phyloP scores from a whole-genome alignment of 768 basidiomycete species.

The Coprinopsis marcescibilis region DNA sequence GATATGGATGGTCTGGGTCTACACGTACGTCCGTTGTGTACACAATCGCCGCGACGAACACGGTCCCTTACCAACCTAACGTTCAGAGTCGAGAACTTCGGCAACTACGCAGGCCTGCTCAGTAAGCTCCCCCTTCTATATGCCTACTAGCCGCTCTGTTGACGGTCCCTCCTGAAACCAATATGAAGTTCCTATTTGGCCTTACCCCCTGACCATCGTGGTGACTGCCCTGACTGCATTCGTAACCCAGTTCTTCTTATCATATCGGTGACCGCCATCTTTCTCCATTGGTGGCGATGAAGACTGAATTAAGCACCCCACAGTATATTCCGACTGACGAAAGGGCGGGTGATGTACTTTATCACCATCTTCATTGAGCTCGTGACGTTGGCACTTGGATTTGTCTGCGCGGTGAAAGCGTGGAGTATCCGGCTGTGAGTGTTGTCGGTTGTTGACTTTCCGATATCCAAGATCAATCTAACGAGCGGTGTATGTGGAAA shows the following conservation, averaged over 20 bases:
- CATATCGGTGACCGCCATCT: constrained; percentile 24
- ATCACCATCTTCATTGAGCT: constrained; percentile 17
- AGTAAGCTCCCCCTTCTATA: constrained; percentile 14
- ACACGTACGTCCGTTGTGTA: background rate
- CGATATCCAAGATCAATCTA: background rate
- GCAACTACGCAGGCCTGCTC: constrained; percentile 23
- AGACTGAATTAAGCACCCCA: constrained; percentile 4
- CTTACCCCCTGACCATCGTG: constrained; percentile 40
- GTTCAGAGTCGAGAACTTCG: constrained; percentile 31
- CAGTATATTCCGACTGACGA: constrained; percentile 19
- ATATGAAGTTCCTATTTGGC: constrained; percentile 34
- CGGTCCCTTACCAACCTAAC: no score
- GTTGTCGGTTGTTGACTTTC: background rate
- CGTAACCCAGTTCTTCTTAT: constrained; percentile 42
- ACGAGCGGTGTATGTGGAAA: background rate
- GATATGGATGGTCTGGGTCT: constrained; percentile 19
- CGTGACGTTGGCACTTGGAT: constrained; percentile 27
- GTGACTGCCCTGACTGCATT: constrained; percentile 39
- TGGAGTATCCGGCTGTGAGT: constrained; percentile 4
- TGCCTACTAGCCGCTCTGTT: background rate
- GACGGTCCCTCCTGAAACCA: constrained; percentile 1
- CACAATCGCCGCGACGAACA: no score
- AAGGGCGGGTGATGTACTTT: constrained; percentile 15
- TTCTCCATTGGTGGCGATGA: constrained; percentile 9
- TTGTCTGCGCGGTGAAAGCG: constrained; percentile 21